phyloP scores from a whole-genome alignment of 352 stramenopile genomes.

The Globisporangium sylvaticum region DNA sequence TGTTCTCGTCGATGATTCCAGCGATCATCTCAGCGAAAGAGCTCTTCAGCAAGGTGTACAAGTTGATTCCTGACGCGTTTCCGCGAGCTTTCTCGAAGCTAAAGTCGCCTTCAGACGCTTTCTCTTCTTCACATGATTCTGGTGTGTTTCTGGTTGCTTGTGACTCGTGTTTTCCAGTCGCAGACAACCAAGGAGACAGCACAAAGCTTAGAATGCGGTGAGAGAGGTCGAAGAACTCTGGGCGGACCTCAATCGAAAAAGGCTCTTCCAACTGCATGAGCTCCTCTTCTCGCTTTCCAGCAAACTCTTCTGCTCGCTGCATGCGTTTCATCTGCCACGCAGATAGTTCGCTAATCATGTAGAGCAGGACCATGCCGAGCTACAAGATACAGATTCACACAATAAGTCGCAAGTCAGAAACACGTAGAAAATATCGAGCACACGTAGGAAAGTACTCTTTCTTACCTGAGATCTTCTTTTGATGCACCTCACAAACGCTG shows the following conservation, averaged over 20 bases:
- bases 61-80: constrained; percentile 2
- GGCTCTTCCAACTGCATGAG: constrained; percentile 76
- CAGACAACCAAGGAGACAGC: constrained; percentile 50
- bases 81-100: not conserved
- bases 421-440: not conserved
- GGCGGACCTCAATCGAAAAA: constrained; percentile 79
- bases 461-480: constrained; percentile 70
- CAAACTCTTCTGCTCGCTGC: constrained; percentile 76
- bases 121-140: constrained; percentile 23
- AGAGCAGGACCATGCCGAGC: constrained; percentile 69
- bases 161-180: not conserved
- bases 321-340: constrained; percentile 89
- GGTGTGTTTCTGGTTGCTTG: not conserved
- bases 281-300: constrained; percentile 61
- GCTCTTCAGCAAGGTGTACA: constrained; percentile 18
- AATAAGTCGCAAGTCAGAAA: constrained; percentile 2
- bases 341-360: constrained; percentile 73
- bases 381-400: constrained; percentile 18
- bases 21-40: constrained; percentile 16
- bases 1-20: constrained; percentile 2
- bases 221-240: constrained; percentile 70
- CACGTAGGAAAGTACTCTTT: not conserved
- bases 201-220: constrained; percentile 57
- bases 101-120: constrained; percentile 14
- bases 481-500: constrained; percentile 36